These are phyloP conservation scores for Umbelopsis sp. DNA, from an alignment of 371 early-diverging fungal genomes.

Conservation along the genomic window DNA sequence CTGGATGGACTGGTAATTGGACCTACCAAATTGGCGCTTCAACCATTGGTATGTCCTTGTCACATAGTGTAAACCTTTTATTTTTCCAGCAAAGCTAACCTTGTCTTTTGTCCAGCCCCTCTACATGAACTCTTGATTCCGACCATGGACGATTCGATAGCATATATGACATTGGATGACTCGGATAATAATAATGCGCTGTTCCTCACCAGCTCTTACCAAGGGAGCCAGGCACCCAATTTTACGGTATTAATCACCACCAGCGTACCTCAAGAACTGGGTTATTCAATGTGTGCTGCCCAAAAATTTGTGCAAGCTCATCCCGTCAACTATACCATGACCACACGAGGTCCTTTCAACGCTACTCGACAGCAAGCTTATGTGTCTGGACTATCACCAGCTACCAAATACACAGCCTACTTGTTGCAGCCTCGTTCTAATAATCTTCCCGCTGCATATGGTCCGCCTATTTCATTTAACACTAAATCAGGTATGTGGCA, in stretches of 20 bases:
- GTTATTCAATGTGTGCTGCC: conserved; percentile 55
- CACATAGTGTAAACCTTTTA: too few relatives aligned
- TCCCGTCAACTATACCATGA: conserved; percentile 37
- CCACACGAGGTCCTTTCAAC: conserved; percentile 34
- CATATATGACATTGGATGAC: conserved; percentile 55
- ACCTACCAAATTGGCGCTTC: conserved; percentile 60
- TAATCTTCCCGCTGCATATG: conserved; percentile 21
- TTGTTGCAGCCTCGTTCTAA: conserved; percentile 35
- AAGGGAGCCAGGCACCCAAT: conserved; percentile 37
- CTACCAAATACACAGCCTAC: conserved; percentile 48
- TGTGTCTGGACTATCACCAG: conserved; percentile 40
- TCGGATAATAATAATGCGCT: conserved; percentile 58
- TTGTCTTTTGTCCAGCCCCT: conserved; percentile 25
- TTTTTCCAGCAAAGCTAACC: background rate
- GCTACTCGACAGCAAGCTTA: conserved; percentile 34
- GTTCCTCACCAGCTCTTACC: conserved; percentile 47
- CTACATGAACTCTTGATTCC: conserved; percentile 35
- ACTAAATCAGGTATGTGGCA: conserved; percentile 34
- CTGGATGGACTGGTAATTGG: conserved; percentile 53
- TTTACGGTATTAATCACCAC: conserved; percentile 44
- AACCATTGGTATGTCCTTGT: conserved; percentile 39
- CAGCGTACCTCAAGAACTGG: conserved; percentile 39
- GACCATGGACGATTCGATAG: conserved; percentile 23
- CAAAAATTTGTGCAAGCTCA: conserved; percentile 34
- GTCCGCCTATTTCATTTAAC: conserved; percentile 31